Base-by-base conservation (phyloP, 2,329 filamentous ascomycete genomes). In the Xylaria sp. region DNA sequence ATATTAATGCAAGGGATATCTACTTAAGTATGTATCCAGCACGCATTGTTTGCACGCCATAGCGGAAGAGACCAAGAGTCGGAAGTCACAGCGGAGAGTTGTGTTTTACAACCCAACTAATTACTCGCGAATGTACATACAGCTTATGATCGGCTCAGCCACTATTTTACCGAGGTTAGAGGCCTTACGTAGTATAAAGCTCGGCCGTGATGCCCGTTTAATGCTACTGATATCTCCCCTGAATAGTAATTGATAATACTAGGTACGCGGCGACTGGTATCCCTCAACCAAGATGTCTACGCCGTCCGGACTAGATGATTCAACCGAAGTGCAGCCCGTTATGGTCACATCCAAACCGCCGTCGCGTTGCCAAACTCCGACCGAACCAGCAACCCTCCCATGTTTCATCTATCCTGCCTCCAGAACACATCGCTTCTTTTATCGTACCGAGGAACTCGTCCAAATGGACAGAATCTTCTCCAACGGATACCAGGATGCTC, bases 401-500 rank as follows among this genome's bases (percentile, higher is more conserved):
- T 48, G 44, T 20, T 48, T 48, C n/a, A 48, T 48, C 44, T 48
- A 48, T 48, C 44, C 44, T 20, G n/a, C 18, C 44, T 48, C 44
- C 12, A 48, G 12, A 48, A 48, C 44, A 48, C 18, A 7, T 48
- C 44, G 44, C n/a, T 48, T 48, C 18, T 48, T 48, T 48, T 18
- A 48, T 20, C 44, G 44, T n/a, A 48, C 44, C 18, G 44, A 48
- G 3, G 44, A 20, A 18, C 6, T 48, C 12, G n/a, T 48, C n/a
- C 18, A 48, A 20, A 48, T 48, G 18, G 44, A 48, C 12, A 51
- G 12, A 13, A 5, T 28, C 9, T 15, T 51, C 48, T 28, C 25
- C 12, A 28, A 28, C 9, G 44, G 44, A 48, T 18, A 18, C 20
- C 48, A 51, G n/a, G 23, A 51, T 18, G 20, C 48, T 25, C 12